Conservation (phyloP, 257 asterid genomes). For the Fraxinus quadrangulata region DNA sequence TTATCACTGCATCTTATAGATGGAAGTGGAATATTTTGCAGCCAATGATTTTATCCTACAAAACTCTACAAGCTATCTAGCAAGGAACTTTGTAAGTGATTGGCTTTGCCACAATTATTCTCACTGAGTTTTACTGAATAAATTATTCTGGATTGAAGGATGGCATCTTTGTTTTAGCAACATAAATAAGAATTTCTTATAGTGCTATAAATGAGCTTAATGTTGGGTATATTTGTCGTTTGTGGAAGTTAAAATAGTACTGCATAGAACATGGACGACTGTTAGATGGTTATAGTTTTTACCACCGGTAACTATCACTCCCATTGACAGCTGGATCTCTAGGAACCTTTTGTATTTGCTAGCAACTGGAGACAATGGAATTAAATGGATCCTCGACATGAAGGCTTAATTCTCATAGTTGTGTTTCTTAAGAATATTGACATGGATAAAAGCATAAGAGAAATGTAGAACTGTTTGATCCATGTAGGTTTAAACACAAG, state of each 20-base stretch:
- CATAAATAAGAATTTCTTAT: background rate
- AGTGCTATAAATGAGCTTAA: background rate
- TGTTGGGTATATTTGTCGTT: background rate
- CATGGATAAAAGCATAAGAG: background rate
- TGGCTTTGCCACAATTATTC: conserved; percentile 22
- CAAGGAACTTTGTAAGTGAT: conserved; percentile 83
- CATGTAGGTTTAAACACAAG: background rate
- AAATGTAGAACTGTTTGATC: background rate
- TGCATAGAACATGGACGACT: conserved; percentile 9
- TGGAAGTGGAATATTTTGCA: conserved; percentile 75
- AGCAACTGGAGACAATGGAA: background rate
- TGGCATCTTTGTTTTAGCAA: background rate
- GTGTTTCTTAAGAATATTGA: background rate
- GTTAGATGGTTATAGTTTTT: conserved; percentile 12
- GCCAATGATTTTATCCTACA: conserved; percentile 61
- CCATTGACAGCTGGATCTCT: background rate
- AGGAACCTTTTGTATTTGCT: background rate
- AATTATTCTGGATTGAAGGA: conserved; percentile 12
- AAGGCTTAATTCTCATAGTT: background rate
- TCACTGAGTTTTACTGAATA: conserved; percentile 20
- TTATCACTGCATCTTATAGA: conserved; percentile 57
- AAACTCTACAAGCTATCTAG: conserved; percentile 61
- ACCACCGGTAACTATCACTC: background rate
- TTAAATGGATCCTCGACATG: background rate
- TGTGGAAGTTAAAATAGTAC: conserved; percentile 11